Conservation (phyloP, 1,139 yeast species). For the Eremothecium sinecaudum region DNA sequence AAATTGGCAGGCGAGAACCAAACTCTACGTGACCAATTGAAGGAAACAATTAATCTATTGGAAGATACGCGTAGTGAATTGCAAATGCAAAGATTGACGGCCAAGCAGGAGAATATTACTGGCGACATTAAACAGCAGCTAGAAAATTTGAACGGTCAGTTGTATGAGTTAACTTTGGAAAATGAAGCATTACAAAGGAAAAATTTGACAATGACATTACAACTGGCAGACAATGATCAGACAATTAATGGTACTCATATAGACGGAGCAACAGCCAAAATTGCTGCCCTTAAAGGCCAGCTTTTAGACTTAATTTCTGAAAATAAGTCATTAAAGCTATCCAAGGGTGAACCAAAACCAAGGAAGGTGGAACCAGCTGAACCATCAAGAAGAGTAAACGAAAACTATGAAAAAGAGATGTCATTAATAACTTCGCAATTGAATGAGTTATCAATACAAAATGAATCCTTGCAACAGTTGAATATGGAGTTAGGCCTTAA, state of each 20-base stretch:
- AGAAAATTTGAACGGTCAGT: neutral
- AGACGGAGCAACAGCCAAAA: neutral
- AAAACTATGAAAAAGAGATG: constrained; percentile 19
- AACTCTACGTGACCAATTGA: constrained; percentile 15
- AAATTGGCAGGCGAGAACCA: constrained; percentile 17
- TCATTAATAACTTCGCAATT: constrained; percentile 20
- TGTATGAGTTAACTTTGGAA: constrained; percentile 24
- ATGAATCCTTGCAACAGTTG: constrained; percentile 29
- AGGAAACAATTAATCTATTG: constrained; percentile 13
- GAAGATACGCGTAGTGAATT: constrained; percentile 9
- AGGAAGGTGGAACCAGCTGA: no score
- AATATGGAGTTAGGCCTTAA: constrained; percentile 26
- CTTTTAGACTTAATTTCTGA: constrained; percentile 5
- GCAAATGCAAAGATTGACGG: neutral
- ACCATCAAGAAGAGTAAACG: constrained; percentile 4
- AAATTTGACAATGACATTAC: constrained; percentile 1
- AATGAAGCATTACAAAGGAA: constrained; percentile 28
- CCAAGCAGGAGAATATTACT: neutral
- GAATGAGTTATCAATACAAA: constrained; percentile 27
- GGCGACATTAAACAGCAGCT: neutral
- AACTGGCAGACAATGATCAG: constrained; percentile 1
- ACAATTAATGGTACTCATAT: neutral
- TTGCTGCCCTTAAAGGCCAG: constrained; percentile 2
- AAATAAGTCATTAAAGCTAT: constrained; percentile 6
- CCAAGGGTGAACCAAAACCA: constrained; percentile 5